Conservation (phyloP, 208 protist species). For the Wallacemonas rigidus region DNA sequence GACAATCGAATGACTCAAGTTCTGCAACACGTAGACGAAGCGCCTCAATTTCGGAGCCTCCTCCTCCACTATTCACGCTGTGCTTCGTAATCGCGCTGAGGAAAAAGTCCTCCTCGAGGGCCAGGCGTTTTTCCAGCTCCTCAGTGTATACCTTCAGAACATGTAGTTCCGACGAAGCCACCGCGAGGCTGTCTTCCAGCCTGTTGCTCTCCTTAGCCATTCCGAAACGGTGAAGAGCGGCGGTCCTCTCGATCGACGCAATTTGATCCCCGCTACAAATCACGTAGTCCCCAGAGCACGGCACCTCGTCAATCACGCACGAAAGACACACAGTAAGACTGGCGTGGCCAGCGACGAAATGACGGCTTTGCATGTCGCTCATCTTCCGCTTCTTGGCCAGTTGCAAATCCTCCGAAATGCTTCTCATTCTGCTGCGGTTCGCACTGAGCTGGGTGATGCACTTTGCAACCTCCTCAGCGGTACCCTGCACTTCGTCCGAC, state of each 20-base stretch:
- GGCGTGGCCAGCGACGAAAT: neutral
- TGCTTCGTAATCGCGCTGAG: neutral
- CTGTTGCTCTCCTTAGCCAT: neutral
- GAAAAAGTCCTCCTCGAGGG: conserved; percentile 13
- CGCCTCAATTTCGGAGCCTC: neutral
- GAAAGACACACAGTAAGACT: conserved; percentile 13
- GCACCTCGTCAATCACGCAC: conserved; percentile 11
- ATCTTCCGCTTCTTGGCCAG: neutral
- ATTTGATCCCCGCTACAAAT: conserved; percentile 5
- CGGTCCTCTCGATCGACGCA: conserved; percentile 8
- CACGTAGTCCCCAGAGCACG: neutral
- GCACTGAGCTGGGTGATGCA: conserved; percentile 6
- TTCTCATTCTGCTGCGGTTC: neutral
- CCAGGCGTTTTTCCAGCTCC: conserved; percentile 9
- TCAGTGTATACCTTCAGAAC: neutral
- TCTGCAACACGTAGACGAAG: conserved; percentile 23
- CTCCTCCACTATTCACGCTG: neutral
- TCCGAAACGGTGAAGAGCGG: neutral
- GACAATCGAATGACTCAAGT: conserved; percentile 22
- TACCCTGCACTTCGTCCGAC: neutral
- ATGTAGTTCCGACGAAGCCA: conserved; percentile 2
- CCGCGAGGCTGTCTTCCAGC: neutral
- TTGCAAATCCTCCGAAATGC: conserved; percentile 4
- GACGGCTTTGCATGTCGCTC: neutral
- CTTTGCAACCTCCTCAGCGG: conserved; percentile 2